phyloP scores from a whole-genome alignment of 345 rosid species.

The Garcia nutans region DNA sequence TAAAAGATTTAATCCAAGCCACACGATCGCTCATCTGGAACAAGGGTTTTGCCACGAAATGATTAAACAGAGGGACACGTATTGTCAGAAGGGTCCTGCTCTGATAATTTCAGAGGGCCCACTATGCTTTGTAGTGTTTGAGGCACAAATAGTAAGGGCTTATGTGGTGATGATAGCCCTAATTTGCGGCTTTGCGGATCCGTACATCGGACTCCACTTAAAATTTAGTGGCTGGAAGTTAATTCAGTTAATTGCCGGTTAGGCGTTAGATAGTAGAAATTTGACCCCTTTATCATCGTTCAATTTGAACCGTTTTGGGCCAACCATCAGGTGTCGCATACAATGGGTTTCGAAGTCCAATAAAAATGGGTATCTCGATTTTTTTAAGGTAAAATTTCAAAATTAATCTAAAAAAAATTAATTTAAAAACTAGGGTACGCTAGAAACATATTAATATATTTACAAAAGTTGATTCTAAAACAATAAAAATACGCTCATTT shows the following conservation, averaged over 20 bases:
- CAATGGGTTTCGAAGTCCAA: too few species aligned
- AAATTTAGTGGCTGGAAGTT: constrained; percentile 5
- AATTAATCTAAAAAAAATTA: too few species aligned
- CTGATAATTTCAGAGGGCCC: background rate
- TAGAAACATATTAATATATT: too few species aligned
- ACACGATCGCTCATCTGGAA: background rate
- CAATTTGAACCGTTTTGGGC: too few species aligned
- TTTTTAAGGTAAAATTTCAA: too few species aligned
- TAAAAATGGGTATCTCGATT: too few species aligned
- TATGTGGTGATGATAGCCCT: background rate
- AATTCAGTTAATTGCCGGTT: background rate
- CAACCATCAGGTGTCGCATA: too few species aligned
- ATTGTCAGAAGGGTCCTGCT: background rate
- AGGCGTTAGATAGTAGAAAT: background rate
- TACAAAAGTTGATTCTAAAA: too few species aligned
- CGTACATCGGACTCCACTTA: background rate
- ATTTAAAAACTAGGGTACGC: too few species aligned
- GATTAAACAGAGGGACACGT: background rate
- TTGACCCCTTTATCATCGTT: background rate
- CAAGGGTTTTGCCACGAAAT: background rate
- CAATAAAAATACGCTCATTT: too few species aligned
- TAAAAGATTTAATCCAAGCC: background rate
- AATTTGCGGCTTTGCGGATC: constrained; percentile 10
- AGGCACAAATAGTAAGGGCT: constrained; percentile 2
- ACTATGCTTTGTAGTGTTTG: background rate